A percentile compares a stretch with the other conserved stretches of the same genome.
Evolutionary conservation across 2,329 filamentous ascomycete genomes (phyloP).

Genomic region (Alternaria brassicae): DNA sequence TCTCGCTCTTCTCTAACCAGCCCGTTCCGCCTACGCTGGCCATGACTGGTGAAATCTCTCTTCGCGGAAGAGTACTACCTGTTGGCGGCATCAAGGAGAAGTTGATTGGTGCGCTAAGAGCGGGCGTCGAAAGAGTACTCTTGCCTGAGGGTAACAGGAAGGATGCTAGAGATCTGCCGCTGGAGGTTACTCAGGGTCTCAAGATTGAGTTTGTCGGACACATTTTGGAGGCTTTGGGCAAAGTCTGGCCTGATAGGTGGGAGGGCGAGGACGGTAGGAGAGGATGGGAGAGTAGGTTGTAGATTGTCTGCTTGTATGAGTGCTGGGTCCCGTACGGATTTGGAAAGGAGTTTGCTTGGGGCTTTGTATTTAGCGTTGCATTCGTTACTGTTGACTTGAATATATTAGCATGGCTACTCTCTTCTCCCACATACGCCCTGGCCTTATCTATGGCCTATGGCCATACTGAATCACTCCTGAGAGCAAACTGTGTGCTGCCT

Average conservation of each 20-base stretch:
- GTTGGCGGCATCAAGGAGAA: conserved; percentile 99
- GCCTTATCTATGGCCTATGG: no score
- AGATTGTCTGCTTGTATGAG: conserved; percentile 23
- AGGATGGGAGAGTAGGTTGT: conserved; percentile 77
- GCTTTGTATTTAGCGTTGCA: conserved; percentile 9
- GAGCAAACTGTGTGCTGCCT: no score
- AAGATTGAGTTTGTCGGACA: conserved; percentile 91
- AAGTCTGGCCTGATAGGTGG: conserved; percentile 93
- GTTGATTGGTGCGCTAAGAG: conserved; percentile 88
- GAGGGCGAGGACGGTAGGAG: conserved; percentile 68
- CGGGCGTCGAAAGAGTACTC: conserved; percentile 92
- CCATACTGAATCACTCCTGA: no score
- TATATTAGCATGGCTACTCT: neutral
- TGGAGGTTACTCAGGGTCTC: conserved; percentile 85
- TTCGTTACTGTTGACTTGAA: neutral
- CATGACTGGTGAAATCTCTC: conserved; percentile 84
- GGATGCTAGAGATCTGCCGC: conserved; percentile 87
- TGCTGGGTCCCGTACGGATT: neutral
- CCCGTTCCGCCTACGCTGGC: conserved; percentile 89
- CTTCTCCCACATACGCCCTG: neutral
- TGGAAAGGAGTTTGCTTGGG: neutral
- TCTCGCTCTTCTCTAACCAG: conserved; percentile 86
- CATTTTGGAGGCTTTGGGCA: conserved; percentile 91
- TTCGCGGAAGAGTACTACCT: conserved; percentile 88
- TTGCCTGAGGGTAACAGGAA: conserved; percentile 89